Evolutionary conservation across 257 asterid species (phyloP), one percentile per base, ranked within the genome.

Genomic region (Plantago elongata): DNA sequence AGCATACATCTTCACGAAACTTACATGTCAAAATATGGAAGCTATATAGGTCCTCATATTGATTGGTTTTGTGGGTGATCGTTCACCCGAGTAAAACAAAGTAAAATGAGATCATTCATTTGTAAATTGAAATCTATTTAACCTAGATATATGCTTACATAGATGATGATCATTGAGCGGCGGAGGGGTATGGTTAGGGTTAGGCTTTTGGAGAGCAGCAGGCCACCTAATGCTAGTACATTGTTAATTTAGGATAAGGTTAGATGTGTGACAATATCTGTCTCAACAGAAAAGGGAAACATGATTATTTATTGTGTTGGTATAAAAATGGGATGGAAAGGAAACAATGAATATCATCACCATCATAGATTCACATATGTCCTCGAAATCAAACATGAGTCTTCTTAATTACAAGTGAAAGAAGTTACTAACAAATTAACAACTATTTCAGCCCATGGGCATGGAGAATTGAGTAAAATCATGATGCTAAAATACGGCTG

Each of bases 261-360:
- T 54, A 54, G 30, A n/a, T 18, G 29, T 22, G 30, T 58, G 63
- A 14, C 63, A 59, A 40, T 18, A 16, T 17, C 22, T 59, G 63
- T 59, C 63, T 59, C 46, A n/a, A 59, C 63, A 43, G 27, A 43
- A 34, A 17, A 16, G 49, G 46, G 1, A 14, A 40, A 14, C 38
- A 5, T 12, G 37, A 40, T 59, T 43, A 38, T 59, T 43, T 43
- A 38, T 59, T 43, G 49, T 59, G 63, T 59, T 59, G 63, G 63
- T 15, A 44, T 59, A 59, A 40, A 22, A 13, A 59, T 15, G 37
- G 51, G 16, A 58, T 29, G 34, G 11, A 7, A n/a, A 22, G 27
- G 27, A 34, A 34, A 7, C 40, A 34, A 34, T 34, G 40, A 34
- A 34, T 34, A 34, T 34, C 40, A 34, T 34, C 40, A 34, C 4